Base-by-base conservation (phyloP, 2,329 filamentous ascomycete species). In the Fusarium albosuccineum region DNA sequence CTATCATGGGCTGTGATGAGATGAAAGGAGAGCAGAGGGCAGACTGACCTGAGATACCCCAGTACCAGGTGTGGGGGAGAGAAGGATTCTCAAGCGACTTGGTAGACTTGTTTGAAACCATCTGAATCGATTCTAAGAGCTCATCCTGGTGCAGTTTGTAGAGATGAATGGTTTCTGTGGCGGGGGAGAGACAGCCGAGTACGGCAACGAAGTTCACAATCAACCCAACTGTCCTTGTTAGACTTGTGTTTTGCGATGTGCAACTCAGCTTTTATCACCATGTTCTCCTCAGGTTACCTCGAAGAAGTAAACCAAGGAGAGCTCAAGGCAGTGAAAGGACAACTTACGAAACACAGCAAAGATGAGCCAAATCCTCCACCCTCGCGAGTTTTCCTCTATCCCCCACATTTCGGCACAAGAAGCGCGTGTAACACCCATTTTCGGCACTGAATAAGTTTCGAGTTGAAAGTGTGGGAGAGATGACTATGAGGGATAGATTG, bases 301-400 rank as follows among this genome's bases (percentile, higher is more conserved):
- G 44, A 13, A 11, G 5, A 17, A 22, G 22, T 13, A 30, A 36
- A 26, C 9, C 27, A 8, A 30, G 30, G 33, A 16, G 10, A 41
- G 29, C 33, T 2, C 13, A 42, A 11, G 33, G 9, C 5, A 36
- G 29, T 3, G 16, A n/a, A 29, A 22, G 16, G 14, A 22, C 7
- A n/a, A 65, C 62, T 52, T 54, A 66, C 65, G 52, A 52, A 67
- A 62, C 7, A 67, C 65, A 16, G 62, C 62, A 44, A 51, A 66
- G 49, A 67, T 57, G 17, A 67, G 56, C 65, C 65, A 67, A 33
- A 55, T 42, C 27, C 65, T 63, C 65, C 65, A 67, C 16, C 59
- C 62, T 9, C 65, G 52, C 2, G 58, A 62, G 36, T 52, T 67
- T 30, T 66, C 65, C 16, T 67, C 59, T 5, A 67, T 30, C 27